Evolutionary conservation across 805 yeast species (phyloP), one percentile per base, ranked within the genome.

Genomic region (Kazachstania africana): DNA sequence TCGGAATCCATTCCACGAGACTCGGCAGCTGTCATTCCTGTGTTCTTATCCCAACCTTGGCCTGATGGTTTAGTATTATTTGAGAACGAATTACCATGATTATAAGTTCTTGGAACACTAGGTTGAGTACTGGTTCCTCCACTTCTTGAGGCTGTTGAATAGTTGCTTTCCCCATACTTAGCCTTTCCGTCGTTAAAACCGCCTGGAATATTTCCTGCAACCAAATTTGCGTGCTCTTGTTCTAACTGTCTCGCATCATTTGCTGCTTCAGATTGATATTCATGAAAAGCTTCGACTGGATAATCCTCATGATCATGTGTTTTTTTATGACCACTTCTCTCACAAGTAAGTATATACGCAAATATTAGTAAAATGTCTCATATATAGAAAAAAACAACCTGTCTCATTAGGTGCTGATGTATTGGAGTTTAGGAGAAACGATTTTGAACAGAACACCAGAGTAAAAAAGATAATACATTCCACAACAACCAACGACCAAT

Each of bases 201-300:
- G 8, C 26, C 26, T 24, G n/a, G 26, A 24, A 12, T 24, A 6
- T 24, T n/a, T 20, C 10, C 8, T 20, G 23, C 12, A 8, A 12
- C 12, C n/a, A 24, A 6, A 9, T 10, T 6, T 31, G 15, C 1
- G 33, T 26, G 12, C n/a, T 26, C 16, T 25, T 31, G n/a, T 20
- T n/a, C 27, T 14, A 18, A 20, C 10, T 19, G 22, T 19, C 10
- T 6, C 10, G 22, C 9, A 19, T 19, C 10, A 6, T 10, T 19
- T 8, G 6, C 10, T 4, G 22, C n/a, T 16, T 28, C 35, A 5
- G 8, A 13, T 32, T 18, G 23, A 18, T 27, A 32, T 4, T 37
- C 31, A 8, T 38, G 24, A 13, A 38, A 40, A 8, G 36, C 40
- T 13, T 36, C 44, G 3, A 42, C 36, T 17, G 44, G 44, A 17